Conservation (phyloP, 495 filamentous ascomycete species). For the Chaetomium cochliodes region DNA sequence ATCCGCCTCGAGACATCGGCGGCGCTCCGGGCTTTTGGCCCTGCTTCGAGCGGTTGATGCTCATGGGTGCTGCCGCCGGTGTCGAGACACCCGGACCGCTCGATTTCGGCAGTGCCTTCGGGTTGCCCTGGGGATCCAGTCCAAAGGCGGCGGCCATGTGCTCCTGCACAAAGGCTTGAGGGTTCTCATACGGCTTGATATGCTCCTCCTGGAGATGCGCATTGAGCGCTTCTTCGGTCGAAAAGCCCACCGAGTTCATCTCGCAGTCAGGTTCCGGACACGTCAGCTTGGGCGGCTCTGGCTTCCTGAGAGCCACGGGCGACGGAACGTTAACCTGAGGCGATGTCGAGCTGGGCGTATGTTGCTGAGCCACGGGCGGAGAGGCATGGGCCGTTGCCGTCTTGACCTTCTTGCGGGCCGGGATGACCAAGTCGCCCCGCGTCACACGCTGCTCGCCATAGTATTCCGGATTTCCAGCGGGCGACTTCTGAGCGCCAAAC, state of each 20-base stretch:
- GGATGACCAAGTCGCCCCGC: conserved; percentile 52
- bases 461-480: conserved; percentile 65
- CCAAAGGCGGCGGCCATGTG: conserved; percentile 44
- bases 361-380: conserved; percentile 28
- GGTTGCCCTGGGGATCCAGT: conserved; percentile 49
- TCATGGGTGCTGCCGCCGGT: conserved; percentile 35
- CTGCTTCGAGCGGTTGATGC: conserved; percentile 42
- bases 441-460: conserved; percentile 46
- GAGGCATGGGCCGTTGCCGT: conserved; percentile 35
- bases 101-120: conserved; percentile 28
- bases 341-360: conserved; percentile 44
- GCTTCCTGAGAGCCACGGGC: conserved; percentile 49
- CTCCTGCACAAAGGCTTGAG: conserved; percentile 51
- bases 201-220: conserved; percentile 57
- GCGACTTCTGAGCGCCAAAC: conserved; percentile 67
- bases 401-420: conserved; percentile 55
- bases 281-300: conserved; percentile 34
- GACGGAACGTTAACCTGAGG: conserved; percentile 49
- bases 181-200: conserved; percentile 51
- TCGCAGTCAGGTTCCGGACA: conserved; percentile 52
- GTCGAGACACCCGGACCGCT: conserved; percentile 20
- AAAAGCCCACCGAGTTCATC: conserved; percentile 48
- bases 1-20: conserved; percentile 49
- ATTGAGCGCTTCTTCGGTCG: conserved; percentile 52
- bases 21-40: conserved; percentile 45